Evolutionary conservation across 1,284 basidiomycete species (phyloP), one percentile per base, ranked within the genome.

Genomic region (Trametes pubescens): DNA sequence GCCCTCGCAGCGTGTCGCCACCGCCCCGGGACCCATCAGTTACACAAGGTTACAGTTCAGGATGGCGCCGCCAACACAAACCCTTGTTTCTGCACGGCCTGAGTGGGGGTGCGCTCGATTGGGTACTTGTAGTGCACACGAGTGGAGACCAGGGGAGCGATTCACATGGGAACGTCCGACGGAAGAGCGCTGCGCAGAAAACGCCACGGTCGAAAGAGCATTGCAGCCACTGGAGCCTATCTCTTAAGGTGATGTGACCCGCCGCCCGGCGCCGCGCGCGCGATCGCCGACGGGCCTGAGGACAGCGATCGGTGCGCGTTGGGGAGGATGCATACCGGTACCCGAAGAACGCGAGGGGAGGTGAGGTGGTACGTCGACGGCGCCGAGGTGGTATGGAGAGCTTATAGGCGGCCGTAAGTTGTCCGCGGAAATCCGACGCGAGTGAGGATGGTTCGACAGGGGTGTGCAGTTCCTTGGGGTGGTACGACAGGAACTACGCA

Each of bases 381-480:
- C 24, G 22, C 13, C 16, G 16, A 29, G 16, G 47, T 32, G 29
- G 24, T 16, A 29, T 32, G 47, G 24, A 49, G 24, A 18, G 40
- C 40, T 8, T 18, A 22, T n/a, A 8, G 44, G 18, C 16, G 21
- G 34, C 16, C 5, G 34, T 5, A 9, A 13, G 34, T 21, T 18
- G 34, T 2, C n/a, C 16, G 1, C 13, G 18, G 14, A 11, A 24
- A 32, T 32, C 29, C 29, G 21, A 9, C 16, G 24, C 10, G 21
- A 22, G 1, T 14, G 7, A 18, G 24, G 9, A 35, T 9, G 38
- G 52, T 26, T 18, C 37, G 40, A 29, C 16, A 32, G 38, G 40
- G 24, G n/a, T 46, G 40, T 2, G 29, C 35, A 32, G 57, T 51
- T 59, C 57, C 57, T 59, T 40, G 48, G 49, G 18, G 38, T 44